Base-by-base conservation (phyloP, 495 filamentous ascomycete species). In the Aspergillus affinis region DNA sequence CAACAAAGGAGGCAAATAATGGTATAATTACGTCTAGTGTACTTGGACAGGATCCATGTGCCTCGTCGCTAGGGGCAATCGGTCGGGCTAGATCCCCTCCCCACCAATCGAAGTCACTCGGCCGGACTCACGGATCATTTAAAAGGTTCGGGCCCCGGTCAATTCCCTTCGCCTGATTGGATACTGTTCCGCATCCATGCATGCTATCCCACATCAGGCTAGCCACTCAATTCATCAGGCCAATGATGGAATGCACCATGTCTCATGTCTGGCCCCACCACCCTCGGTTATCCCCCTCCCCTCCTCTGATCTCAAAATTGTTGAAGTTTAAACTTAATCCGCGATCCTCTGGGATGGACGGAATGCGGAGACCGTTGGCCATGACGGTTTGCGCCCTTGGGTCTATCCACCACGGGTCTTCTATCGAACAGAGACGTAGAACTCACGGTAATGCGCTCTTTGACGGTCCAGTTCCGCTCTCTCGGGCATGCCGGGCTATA, bases 41-140 rank as follows among this genome's bases (percentile, higher is more conserved):
- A 26, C 20, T 30, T 27, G 44, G 45, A 26, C 46, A 51, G 36
- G 20, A 49, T 36, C 58, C 58, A 59, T 59, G 50, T 59, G 51
- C 51, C 36, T 51, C 50, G 58, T 65, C 63, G 63, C 63, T 65
- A 62, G 63, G 63, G 63, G 63, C 63, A 65, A 65, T 65, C 62
- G 58, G 49, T 60, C 62, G 57, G 57, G 55, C 55, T 50, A 46
- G 49, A 44, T 20, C 48, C 45, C 56, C 44, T 23, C 53, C 45
- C 49, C 55, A 44, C 63, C 63, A 65, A 61, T 62, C 6, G 59
- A 54, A 61, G n/a, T 18, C 27, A 36, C 49, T 57, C 36, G 36
- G 36, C 36, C 12, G 36, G 36, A 10, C 51, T 54, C 51, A 54
- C 41, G 51, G 51, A 54, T 54, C 51, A 54, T 9, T 54, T 17